Base-by-base conservation (phyloP, 1,139 yeast genomes). In the Geotrichum klebahnii region DNA sequence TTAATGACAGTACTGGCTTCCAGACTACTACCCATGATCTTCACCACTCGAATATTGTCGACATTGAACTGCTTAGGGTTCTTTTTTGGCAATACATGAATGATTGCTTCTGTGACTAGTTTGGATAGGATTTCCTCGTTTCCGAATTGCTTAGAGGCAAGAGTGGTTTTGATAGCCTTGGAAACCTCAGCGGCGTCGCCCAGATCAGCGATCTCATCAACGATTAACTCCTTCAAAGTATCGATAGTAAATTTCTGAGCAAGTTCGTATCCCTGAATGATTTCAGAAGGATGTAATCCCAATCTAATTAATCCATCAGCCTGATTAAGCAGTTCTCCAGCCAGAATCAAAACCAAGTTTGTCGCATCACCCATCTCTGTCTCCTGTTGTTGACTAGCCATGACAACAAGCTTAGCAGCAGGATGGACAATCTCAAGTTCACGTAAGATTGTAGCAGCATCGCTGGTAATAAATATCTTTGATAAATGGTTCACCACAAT, bases 341-440 rank as follows among this genome's bases (percentile, higher is more conserved):
- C 97, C 58, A 92, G 70, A 41, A 83, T 77, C 59, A 83, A 70
- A 35, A 84, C 90, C 50, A 82, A 70, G 64, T 82, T 83, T 4
- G 89, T 80, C 54, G 83, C 82, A 64, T 83, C 92, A 50, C 90
- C 92, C 80, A 81, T 77, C 67, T 92, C 98, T 60, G 82, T 78
- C 67, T 92, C 96, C 71, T 92, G 98, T 72, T 92, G 98, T 65
- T 90, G 88, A 19, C 95, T 82, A 22, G 97, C 96, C 97, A 89
- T 88, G 53, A 92, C 95, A 57, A 92, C 78, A 44, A 92, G 81
- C 69, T 92, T 92, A 19, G 94, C 98, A 1, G 97, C 97, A 5
- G 98, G 98, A 67, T 92, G 98, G 43, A 92, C 92, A 57, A 94
- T 87, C 59, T 92, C 97, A 53, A 92, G 74, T 67, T 94, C 97